These are phyloP conservation scores for Myxozyma monticola DNA, from an alignment of 805 yeast species.

Conservation along the genomic window DNA sequence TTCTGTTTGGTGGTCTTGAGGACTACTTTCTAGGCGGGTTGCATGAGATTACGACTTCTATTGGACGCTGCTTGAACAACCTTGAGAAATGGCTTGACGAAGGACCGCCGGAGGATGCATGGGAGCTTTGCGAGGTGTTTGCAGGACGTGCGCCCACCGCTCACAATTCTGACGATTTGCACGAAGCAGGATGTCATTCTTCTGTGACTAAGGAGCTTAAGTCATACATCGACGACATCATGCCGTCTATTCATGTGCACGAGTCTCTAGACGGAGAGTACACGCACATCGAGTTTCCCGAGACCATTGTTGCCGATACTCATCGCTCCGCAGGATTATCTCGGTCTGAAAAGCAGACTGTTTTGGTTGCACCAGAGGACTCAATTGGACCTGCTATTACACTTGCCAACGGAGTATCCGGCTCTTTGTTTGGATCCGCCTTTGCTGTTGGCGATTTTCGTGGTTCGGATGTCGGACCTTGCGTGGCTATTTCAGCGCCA, in stretches of 20 bases:
- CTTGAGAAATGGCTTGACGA: slow-evolving; percentile 47
- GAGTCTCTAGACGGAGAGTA: slow-evolving; percentile 9
- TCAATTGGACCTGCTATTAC: slow-evolving; percentile 7
- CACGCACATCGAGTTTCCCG: slow-evolving; percentile 17
- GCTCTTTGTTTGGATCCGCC: slow-evolving; percentile 51
- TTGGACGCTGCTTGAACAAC: slow-evolving; percentile 43
- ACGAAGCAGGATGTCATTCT: background rate
- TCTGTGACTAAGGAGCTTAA: slow-evolving; percentile 6
- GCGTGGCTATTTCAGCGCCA: slow-evolving; percentile 55
- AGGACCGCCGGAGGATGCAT: slow-evolving; percentile 33
- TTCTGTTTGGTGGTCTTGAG: slow-evolving; percentile 46
- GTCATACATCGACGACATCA: slow-evolving; percentile 14
- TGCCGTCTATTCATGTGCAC: slow-evolving; percentile 3
- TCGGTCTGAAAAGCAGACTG: background rate
- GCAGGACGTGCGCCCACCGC: slow-evolving; percentile 34
- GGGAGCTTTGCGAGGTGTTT: slow-evolving; percentile 41
- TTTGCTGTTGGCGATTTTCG: slow-evolving; percentile 48
- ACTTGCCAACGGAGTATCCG: slow-evolving; percentile 29
- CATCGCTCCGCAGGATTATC: background rate
- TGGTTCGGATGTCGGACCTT: slow-evolving; percentile 38
- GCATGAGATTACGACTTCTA: slow-evolving; percentile 47
- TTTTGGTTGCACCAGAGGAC: background rate
- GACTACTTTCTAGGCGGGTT: slow-evolving; percentile 56
- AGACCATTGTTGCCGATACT: background rate
- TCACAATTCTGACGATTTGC: background rate